Base-by-base conservation (phyloP, 2,329 filamentous ascomycete species). In the Malbranchea zuffiana region DNA sequence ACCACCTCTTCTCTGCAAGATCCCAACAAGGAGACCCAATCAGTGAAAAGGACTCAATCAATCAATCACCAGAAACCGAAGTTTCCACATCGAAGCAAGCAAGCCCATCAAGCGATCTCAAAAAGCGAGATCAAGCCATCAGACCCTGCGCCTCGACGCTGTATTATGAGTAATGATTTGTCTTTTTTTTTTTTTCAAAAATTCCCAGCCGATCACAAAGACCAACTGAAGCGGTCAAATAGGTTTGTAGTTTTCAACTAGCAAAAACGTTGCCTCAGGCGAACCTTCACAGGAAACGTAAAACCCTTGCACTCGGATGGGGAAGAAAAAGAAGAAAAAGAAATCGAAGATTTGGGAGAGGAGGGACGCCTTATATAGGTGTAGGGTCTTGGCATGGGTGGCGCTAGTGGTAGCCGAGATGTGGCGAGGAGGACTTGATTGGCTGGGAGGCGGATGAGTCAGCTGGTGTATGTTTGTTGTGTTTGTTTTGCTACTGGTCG, bases 181-280 rank as follows among this genome's bases (percentile, higher is more conserved):
- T 7, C 4, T 11, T 10, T 24, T 39, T 27, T 31, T 55, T 51
- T 51, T 51, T 67, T 70, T 66, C 78, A 83, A 83, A 83, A 75
- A 83, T 83, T 84, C 80, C 78, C 70, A 71, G 67, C 65, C 74
- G 71, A 70, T 68, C 71, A n/a, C 71, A 68, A 68, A 71, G 72
- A 71, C 77, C 74, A 73, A 71, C 65, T 70, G 67, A 68, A 84
- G 79, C 69, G 69, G 79, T 82, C 78, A 79, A 51, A n/a, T 38
- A 15, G 18, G 55, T 74, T 68, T 63, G 66, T 80, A 81, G 78
- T 81, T 81, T 80, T 80, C 78, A 82, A 81, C 77, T 81, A 83
- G 79, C 79, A 83, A 82, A 80, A 82, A 82, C 69, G 69, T 71
- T 70, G 73, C 72, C 77, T 84, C 80, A 74, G 80, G 82, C 75